Evolutionary conservation across 2,329 filamentous ascomycete genomes (phyloP), one percentile per base, ranked within the genome.

Genomic region (Verticillium dahliae): DNA sequence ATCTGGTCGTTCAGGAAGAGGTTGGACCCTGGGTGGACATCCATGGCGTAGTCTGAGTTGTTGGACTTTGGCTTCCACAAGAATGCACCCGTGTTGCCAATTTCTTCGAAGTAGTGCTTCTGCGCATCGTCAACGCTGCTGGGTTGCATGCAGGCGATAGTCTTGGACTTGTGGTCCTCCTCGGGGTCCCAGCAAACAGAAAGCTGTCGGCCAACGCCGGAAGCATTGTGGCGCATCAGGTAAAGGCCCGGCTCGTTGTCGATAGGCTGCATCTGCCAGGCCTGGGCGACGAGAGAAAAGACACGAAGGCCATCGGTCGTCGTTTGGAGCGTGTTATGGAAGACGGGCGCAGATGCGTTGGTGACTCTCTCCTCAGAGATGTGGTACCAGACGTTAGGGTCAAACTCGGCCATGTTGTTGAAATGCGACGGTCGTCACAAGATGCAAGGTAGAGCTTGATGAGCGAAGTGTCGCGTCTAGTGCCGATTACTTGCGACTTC

Each of bases 281-380:
- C 64, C 56, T 68, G 67, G 3, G 54, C 56, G 18, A 57, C 58
- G 34, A 56, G 41, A 7, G 56, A 34, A 60, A 65, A 67, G 4
- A 74, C 69, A 54, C 64, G 62, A 39, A 73, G 62, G 13, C 62
- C 61, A 57, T 65, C 66, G 15, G 62, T 60, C 39, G 62, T 58
- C 4, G 59, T 35, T 9, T 66, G 62, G 31, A 69, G 59, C 45
- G 63, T 68, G 60, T 60, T 56, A 3, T 39, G n/a, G n/a, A 76
- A 70, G 7, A 59, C 27, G 11, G 15, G 10, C 13, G 62, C 64
- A 11, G 63, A 61, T 31, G 69, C 67, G 14, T 66, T 63, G 61
- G 74, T 72, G n/a, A 75, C 72, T n/a, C 73, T 71, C 13, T 61
- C 65, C 60, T 76, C 74, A 4, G 68, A 71, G n/a, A 76, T 45